These are phyloP conservation scores for Lophiotrema nucula DNA, from an alignment of 495 filamentous ascomycete genomes.

Conservation along the genomic window DNA sequence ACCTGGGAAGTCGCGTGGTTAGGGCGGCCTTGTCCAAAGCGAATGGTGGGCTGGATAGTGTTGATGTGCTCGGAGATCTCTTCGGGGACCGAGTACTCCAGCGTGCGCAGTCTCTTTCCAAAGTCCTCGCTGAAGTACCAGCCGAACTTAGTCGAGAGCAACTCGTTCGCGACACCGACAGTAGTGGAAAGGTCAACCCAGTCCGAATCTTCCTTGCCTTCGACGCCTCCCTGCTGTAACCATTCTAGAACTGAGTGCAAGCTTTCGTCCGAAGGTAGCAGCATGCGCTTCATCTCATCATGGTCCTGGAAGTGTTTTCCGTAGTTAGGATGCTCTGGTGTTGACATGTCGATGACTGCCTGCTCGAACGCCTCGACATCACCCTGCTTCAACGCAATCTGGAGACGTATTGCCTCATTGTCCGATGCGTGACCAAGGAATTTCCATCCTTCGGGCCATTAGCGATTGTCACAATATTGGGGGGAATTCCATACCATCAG, in stretches of 20 bases:
- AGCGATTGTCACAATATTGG: not conserved
- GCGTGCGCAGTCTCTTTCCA: conserved; percentile 1
- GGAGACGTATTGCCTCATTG: not conserved
- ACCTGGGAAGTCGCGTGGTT: conserved; percentile 2
- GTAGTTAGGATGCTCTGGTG: conserved; percentile 5
- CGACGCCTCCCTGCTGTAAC: conserved; percentile 5
- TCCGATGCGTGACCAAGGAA: not conserved
- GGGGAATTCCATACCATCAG: not conserved
- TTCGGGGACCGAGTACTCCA: conserved; percentile 12
- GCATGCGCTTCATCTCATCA: conserved; percentile 22
- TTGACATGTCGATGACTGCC: conserved; percentile 18
- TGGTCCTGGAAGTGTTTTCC: conserved; percentile 16
- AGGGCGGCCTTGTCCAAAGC: conserved; percentile 44
- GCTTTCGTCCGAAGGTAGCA: conserved; percentile 1
- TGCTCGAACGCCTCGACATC: conserved; percentile 13
- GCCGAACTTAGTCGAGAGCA: conserved; percentile 3
- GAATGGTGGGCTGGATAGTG: conserved; percentile 64
- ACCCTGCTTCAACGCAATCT: conserved; percentile 13
- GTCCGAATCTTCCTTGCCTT: conserved; percentile 7
- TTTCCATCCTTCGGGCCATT: conserved; percentile 6
- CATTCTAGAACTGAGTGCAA: not conserved
- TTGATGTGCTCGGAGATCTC: conserved; percentile 48
- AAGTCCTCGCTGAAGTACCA: conserved; percentile 14
- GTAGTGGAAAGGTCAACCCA: conserved; percentile 14
- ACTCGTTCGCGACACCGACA: conserved; percentile 9